Conservation (phyloP, 148 eudicot genomes). For the Rhododendron kiyosumense region DNA sequence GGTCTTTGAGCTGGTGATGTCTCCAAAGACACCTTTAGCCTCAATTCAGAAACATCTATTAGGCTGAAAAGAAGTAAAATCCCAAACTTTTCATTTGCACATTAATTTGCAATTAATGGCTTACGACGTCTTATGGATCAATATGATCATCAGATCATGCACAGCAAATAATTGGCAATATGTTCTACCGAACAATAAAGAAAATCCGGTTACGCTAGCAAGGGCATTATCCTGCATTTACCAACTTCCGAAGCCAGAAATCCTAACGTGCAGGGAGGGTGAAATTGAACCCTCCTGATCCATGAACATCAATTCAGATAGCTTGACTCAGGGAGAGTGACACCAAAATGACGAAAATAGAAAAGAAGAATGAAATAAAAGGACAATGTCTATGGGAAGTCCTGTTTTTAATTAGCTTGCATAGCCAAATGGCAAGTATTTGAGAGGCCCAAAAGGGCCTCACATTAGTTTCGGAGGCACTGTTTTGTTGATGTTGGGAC, state of each 20-base stretch:
- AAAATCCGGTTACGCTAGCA: neutral
- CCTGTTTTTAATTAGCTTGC: neutral
- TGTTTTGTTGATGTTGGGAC: neutral
- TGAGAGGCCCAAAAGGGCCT: neutral
- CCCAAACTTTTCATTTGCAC: neutral
- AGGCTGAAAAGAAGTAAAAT: slow-evolving; percentile 47
- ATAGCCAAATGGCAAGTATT: neutral
- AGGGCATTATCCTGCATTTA: neutral
- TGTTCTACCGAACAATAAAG: neutral
- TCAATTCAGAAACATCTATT: slow-evolving; percentile 86
- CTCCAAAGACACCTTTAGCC: slow-evolving; percentile 84
- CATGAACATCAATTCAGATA: neutral
- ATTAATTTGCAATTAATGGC: neutral
- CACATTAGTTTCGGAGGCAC: neutral
- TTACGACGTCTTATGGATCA: neutral
- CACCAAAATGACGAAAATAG: neutral
- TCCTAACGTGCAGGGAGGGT: neutral
- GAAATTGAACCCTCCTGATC: neutral
- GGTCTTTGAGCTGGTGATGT: slow-evolving; percentile 98
- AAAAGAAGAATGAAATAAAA: neutral
- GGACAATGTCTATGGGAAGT: neutral
- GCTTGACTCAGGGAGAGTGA: neutral
- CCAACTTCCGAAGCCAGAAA: neutral
- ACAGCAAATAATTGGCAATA: neutral
- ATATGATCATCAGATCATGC: neutral